phyloP scores from a whole-genome alignment of 768 basidiomycete genomes.

The Pisolithus marmoratus region DNA sequence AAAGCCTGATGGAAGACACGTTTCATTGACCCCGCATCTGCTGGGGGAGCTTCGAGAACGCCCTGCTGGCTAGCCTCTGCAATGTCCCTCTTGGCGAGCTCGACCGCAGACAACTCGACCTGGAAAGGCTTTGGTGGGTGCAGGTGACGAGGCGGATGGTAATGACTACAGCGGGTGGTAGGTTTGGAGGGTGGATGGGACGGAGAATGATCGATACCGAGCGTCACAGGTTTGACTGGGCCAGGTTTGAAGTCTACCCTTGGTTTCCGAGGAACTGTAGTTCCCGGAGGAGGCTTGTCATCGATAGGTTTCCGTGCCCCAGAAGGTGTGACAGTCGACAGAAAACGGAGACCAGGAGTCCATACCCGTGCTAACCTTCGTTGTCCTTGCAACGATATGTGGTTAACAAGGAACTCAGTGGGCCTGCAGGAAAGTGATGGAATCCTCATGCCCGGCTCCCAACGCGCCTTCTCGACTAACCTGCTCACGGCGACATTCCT shows the following conservation, averaged over 20 bases:
- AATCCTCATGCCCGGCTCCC: neutral
- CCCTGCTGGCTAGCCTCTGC: slow-evolving; percentile 63
- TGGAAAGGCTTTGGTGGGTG: slow-evolving; percentile 14
- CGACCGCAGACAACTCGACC: slow-evolving; percentile 31
- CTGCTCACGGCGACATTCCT: slow-evolving; percentile 35
- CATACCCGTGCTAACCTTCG: neutral
- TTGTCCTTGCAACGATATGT: neutral
- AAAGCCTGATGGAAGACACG: slow-evolving; percentile 44
- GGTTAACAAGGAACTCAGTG: neutral
- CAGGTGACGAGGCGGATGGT: slow-evolving; percentile 21
- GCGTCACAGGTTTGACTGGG: slow-evolving; percentile 44
- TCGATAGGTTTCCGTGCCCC: slow-evolving; percentile 10
- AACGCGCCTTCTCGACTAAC: slow-evolving; percentile 14
- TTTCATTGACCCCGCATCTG: slow-evolving; percentile 50
- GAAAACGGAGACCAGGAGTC: slow-evolving; percentile 10
- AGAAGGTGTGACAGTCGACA: slow-evolving; percentile 26
- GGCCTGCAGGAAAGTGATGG: neutral
- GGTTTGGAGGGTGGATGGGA: slow-evolving; percentile 19
- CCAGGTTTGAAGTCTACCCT: slow-evolving; percentile 61
- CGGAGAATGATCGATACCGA: slow-evolving; percentile 13
- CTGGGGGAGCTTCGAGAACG: slow-evolving; percentile 60
- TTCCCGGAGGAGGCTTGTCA: slow-evolving; percentile 22
- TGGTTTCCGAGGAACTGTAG: slow-evolving; percentile 24
- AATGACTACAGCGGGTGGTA: slow-evolving; percentile 9
- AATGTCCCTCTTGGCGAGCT: slow-evolving; percentile 57